These are phyloP conservation scores for Astrothelium subdiscretum DNA, from an alignment of 495 filamentous ascomycete species.

Conservation along the genomic window DNA sequence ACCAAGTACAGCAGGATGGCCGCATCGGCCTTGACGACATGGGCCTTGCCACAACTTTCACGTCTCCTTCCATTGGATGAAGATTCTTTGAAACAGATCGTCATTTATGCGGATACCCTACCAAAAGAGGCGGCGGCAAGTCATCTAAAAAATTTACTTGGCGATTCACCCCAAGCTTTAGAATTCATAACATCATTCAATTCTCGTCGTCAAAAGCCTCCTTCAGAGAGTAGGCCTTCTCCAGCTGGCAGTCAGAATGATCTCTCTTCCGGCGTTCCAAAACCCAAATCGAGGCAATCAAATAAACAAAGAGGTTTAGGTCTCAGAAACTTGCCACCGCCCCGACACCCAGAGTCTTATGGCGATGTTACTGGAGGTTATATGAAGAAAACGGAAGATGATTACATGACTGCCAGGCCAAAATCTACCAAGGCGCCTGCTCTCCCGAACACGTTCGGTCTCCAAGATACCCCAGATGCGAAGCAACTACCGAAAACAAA, in stretches of 20 bases:
- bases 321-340: conserved; percentile 46
- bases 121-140: conserved; percentile 65
- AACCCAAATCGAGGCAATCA: conserved; percentile 36
- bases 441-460: conserved; percentile 26
- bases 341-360: conserved; percentile 46
- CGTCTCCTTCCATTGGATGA: conserved; percentile 74
- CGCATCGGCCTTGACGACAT: conserved; percentile 2
- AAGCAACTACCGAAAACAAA: conserved; percentile 25
- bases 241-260: conserved; percentile 15
- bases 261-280: conserved; percentile 22
- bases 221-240: conserved; percentile 11
- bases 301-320: conserved; percentile 42
- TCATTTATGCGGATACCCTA: conserved; percentile 63
- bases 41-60: conserved; percentile 59
- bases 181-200: conserved; percentile 94
- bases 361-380: conserved; percentile 48
- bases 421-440: conserved; percentile 23
- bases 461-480: conserved; percentile 30
- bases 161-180: conserved; percentile 70
- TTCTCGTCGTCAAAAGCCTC: conserved; percentile 42
- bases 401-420: conserved; percentile 44
- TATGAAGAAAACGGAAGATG: conserved; percentile 48
- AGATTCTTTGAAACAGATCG: conserved; percentile 65
- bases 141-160: conserved; percentile 79
- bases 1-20: neutral